Evolutionary conservation across 805 yeast genomes (phyloP).

Genomic region (Saccharomycopsis microspora): DNA sequence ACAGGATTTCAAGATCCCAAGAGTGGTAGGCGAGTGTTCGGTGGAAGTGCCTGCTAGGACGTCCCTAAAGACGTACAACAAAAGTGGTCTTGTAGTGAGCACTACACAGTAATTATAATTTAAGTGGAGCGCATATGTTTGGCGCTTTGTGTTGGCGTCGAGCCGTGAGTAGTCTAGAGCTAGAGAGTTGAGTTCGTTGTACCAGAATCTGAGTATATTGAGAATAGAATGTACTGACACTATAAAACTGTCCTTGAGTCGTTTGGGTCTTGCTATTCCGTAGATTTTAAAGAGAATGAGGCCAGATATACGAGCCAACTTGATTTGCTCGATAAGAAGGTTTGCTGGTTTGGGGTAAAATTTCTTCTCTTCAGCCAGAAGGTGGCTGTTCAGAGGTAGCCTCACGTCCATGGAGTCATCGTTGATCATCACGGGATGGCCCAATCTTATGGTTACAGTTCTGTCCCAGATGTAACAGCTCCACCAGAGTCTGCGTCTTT

Average conservation of each 20-base stretch:
- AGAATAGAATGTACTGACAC: conserved; percentile 10
- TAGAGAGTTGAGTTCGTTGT: neutral
- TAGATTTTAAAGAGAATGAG: conserved; percentile 10
- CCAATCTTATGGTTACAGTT: conserved; percentile 5
- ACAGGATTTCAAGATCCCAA: conserved; percentile 10
- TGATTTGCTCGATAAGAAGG: conserved; percentile 6
- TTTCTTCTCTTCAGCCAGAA: neutral
- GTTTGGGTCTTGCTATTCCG: neutral
- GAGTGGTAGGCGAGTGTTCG: conserved; percentile 7
- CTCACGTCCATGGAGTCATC: conserved; percentile 11
- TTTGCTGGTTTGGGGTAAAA: conserved; percentile 1
- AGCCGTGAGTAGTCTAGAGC: neutral
- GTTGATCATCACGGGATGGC: conserved; percentile 14
- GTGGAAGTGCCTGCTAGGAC: neutral
- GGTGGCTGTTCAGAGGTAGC: neutral
- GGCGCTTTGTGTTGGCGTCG: conserved; percentile 1
- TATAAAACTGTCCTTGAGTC: conserved; percentile 8
- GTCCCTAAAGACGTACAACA: conserved; percentile 10
- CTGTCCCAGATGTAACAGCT: conserved; percentile 12
- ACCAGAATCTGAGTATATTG: conserved; percentile 8
- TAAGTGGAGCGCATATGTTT: conserved; percentile 9
- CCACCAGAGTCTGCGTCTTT: conserved; percentile 12
- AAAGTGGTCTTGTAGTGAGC: conserved; percentile 11
- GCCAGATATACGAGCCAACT: conserved; percentile 7
- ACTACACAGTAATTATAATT: conserved; percentile 12